These are phyloP conservation scores for Botrytis aclada DNA, from an alignment of 2,329 filamentous ascomycete species.

Conservation along the genomic window DNA sequence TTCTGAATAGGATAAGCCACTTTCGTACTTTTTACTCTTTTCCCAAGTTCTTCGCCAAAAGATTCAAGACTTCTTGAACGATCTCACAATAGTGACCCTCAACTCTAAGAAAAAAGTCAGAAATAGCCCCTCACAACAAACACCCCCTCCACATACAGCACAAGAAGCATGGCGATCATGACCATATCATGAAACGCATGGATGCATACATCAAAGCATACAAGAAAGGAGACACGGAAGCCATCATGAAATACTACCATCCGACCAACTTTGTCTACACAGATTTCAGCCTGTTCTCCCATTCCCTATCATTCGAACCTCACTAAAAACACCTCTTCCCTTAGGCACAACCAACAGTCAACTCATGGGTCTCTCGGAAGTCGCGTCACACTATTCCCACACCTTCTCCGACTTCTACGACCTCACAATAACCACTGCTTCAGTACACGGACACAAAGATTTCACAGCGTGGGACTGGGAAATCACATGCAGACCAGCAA, in stretches of 20 bases:
- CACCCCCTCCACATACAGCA: neutral
- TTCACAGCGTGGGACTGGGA: constrained; percentile 11
- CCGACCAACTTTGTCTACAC: constrained; percentile 12
- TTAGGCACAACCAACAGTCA: neutral
- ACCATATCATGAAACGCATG: constrained; percentile 10
- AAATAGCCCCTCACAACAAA: neutral
- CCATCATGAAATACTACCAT: constrained; percentile 14
- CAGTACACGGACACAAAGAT: constrained; percentile 10
- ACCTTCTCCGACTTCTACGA: constrained; percentile 7
- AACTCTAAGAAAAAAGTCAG: neutral
- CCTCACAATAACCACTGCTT: neutral
- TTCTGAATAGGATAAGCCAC: neutral
- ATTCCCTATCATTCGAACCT: neutral
- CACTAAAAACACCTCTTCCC: neutral
- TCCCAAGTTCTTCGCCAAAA: neutral
- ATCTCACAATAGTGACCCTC: neutral
- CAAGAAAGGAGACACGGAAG: neutral
- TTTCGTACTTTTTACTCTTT: neutral
- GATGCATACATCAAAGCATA: constrained; percentile 9
- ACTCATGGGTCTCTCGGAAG: neutral
- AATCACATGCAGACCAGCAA: neutral
- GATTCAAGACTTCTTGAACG: neutral
- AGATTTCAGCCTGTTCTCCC: neutral
- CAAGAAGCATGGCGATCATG: neutral
- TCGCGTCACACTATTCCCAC: neutral